These are phyloP conservation scores for Halenospora varia DNA, from an alignment of 495 filamentous ascomycete genomes.

Conservation along the genomic window DNA sequence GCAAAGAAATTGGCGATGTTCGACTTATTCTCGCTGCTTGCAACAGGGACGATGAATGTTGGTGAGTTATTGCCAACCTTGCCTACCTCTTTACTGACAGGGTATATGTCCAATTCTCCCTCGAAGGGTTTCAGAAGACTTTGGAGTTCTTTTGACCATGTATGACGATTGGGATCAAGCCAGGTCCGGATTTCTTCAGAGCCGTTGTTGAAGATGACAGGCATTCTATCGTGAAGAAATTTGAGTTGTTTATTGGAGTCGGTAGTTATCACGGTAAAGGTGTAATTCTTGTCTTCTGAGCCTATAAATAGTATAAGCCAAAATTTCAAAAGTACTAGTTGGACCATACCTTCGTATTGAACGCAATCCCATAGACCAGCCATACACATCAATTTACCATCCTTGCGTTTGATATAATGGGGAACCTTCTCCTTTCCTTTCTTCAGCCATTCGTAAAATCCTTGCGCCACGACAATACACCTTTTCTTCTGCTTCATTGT, in stretches of 20 bases:
- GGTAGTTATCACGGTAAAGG: constrained; percentile 91
- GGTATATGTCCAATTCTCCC: constrained; percentile 79
- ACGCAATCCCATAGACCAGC: constrained; percentile 93
- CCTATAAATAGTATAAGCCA: constrained; percentile 57
- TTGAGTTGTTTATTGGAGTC: constrained; percentile 70
- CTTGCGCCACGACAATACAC: constrained; percentile 82
- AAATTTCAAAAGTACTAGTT: constrained; percentile 7
- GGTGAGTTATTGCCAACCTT: constrained; percentile 94
- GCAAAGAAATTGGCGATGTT: constrained; percentile 92
- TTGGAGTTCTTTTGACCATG: constrained; percentile 80
- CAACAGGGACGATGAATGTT: constrained; percentile 74
- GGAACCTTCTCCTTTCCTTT: constrained; percentile 79
- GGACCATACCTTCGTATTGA: constrained; percentile 62
- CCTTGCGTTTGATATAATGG: constrained; percentile 74
- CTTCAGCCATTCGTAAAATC: constrained; percentile 96
- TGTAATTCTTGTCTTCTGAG: constrained; percentile 66
- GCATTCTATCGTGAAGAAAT: constrained; percentile 94
- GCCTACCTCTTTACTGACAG: constrained; percentile 83
- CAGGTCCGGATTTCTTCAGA: constrained; percentile 68
- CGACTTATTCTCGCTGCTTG: constrained; percentile 78
- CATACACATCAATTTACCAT: constrained; percentile 81
- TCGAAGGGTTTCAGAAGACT: constrained; percentile 68
- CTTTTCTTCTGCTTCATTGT: constrained; percentile 84
- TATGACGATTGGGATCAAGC: constrained; percentile 67
- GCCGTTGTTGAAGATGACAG: constrained; percentile 79